A percentile compares a stretch with the other conserved stretches of the same genome.
phyloP scores from a whole-genome alignment of 495 filamentous ascomycete species.

The Hyaloscypha bicolor region DNA sequence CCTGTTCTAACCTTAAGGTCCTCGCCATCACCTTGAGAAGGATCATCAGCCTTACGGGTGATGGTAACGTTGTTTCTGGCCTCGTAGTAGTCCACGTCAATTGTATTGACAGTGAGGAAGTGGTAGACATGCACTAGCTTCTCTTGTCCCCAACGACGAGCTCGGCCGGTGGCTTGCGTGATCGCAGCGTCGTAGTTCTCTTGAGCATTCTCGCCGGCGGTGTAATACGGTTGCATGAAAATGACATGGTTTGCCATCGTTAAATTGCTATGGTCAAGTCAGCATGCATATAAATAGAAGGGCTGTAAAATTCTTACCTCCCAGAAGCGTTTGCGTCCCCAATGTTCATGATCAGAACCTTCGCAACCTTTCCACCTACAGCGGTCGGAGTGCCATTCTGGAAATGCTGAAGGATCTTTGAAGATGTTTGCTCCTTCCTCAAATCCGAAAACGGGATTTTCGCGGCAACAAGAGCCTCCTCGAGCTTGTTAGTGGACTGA shows the following conservation, averaged over 20 bases:
- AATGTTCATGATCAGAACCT: conserved; percentile 69
- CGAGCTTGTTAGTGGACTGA: conserved; percentile 42
- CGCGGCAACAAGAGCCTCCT: conserved; percentile 31
- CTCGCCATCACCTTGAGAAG: not conserved
- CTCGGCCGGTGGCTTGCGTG: conserved; percentile 73
- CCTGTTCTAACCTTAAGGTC: not conserved
- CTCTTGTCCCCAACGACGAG: conserved; percentile 67
- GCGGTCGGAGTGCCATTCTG: conserved; percentile 9
- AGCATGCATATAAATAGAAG: conserved; percentile 23
- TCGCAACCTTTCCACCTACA: conserved; percentile 36
- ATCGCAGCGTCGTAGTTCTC: conserved; percentile 61
- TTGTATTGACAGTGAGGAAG: conserved; percentile 61
- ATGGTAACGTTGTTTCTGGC: conserved; percentile 28
- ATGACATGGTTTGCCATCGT: conserved; percentile 77
- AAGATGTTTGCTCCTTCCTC: conserved; percentile 7
- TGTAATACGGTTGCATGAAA: conserved; percentile 66
- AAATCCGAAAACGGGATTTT: conserved; percentile 33
- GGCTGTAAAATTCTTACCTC: conserved; percentile 50
- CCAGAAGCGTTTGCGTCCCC: conserved; percentile 68
- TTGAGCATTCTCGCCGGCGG: conserved; percentile 43
- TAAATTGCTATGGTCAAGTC: conserved; percentile 58
- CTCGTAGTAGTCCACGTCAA: conserved; percentile 71
- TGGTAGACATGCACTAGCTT: conserved; percentile 71
- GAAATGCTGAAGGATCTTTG: conserved; percentile 15
- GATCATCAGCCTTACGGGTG: not conserved